phyloP scores from a whole-genome alignment of 441 rosid genomes.

The Hypseocharis bilobata region DNA sequence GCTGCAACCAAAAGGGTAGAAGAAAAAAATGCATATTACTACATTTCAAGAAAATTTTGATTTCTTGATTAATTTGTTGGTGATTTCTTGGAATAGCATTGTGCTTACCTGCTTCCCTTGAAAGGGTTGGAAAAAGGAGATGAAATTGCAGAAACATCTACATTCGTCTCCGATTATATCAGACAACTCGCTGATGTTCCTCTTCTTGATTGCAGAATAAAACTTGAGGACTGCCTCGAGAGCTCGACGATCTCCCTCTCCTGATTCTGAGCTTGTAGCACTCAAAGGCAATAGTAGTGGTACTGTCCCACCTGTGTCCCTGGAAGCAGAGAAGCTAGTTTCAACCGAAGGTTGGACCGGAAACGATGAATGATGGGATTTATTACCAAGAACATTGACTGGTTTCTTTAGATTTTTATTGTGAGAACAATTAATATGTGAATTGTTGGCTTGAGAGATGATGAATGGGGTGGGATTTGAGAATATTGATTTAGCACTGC shows the following conservation, averaged over 20 bases:
- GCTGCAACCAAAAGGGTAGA: slow-evolving; percentile 49
- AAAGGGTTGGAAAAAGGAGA: slow-evolving; percentile 38
- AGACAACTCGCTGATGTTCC: slow-evolving; percentile 40
- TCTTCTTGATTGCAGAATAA: slow-evolving; percentile 40
- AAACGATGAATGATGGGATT: not conserved
- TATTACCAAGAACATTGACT: not conserved
- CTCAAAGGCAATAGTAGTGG: slow-evolving; percentile 1
- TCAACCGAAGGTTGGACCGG: slow-evolving; percentile 4
- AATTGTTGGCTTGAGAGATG: slow-evolving; percentile 12
- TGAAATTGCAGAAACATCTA: slow-evolving; percentile 49
- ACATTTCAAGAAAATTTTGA: not conserved
- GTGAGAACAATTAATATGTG: not conserved
- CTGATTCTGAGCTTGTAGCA: slow-evolving; percentile 16
- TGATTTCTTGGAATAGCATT: too few species aligned
- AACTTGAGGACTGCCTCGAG: slow-evolving; percentile 55
- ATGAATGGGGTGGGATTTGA: slow-evolving; percentile 2
- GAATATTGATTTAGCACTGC: not conserved
- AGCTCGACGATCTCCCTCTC: slow-evolving; percentile 31
- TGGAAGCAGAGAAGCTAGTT: slow-evolving; percentile 8
- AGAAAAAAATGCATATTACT: too few species aligned
- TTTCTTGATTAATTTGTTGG: too few species aligned
- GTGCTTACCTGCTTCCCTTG: slow-evolving; percentile 76
- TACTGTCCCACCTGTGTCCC: slow-evolving; percentile 4
- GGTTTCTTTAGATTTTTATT: not conserved
- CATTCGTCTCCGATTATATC: slow-evolving; percentile 63